Evolutionary conservation across 495 filamentous ascomycete genomes (phyloP), one percentile per base, ranked within the genome.

Genomic region (Xylaria nigripes): DNA sequence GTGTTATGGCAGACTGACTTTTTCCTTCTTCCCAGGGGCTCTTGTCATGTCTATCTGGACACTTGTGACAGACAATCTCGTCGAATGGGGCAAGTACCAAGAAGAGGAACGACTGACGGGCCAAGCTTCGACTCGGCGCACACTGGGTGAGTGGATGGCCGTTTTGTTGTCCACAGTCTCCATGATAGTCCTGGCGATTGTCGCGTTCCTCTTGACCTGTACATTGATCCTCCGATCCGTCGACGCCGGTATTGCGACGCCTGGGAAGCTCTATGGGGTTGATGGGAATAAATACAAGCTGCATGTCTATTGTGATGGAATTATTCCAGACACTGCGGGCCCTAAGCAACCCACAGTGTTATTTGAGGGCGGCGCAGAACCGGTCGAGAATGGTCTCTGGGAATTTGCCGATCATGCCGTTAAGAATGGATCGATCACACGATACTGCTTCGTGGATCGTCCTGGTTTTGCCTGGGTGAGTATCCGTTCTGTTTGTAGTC

Each of bases 391-490:
- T 61, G 77, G 80, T 16, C 70, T 96, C 45, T 84, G 86, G 68
- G 81, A 83, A 27, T 86, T 94, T 69, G 81, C 81, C 15, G 75
- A 80, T 43, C 73, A 79, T 55, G 80, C 84, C 0, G 77, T 86
- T 54, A 70, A 75, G 30, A 87, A 89, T 51, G 86, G 88, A 23
- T 84, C 81, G 24, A 93, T 98, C 55, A 65, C 70, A 45, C 84
- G 91, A 43, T 98, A 93, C 70, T 98, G 93, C 73, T 96, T 95
- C 69, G 94, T 87, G 72, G 93, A 98, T 62, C 86, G 93, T 19
- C 93, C 93, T 1, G 93, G 93, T 1, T 72, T 90, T 47, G 90
- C 77, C 32, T 96, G 86, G 83, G 93, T 73, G 61, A 62, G 69
- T 58, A 18, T 3, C n/a, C 10, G 6, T 15, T 45, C 8, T n/a